These are phyloP conservation scores for Fraxinus baroniana DNA, from an alignment of 305 asterid species.

Conservation along the genomic window DNA sequence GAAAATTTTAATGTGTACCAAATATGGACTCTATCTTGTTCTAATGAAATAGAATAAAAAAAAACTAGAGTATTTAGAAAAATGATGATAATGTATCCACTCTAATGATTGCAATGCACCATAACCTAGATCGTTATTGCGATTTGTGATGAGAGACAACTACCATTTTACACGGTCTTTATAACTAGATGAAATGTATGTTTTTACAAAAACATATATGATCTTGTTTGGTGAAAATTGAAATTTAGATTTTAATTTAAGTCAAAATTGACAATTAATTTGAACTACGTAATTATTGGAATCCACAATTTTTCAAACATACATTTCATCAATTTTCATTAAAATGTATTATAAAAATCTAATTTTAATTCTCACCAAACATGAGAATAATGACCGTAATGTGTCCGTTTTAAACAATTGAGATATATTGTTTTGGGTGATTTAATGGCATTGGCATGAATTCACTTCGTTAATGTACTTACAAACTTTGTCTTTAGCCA, in stretches of 20 bases:
- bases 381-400: background rate
- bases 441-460: background rate
- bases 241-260: too few relatives aligned
- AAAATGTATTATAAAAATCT: too few relatives aligned
- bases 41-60: too few relatives aligned
- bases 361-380: background rate
- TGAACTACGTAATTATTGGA: too few relatives aligned
- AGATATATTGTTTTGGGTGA: background rate
- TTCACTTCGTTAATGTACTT: background rate
- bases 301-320: background rate
- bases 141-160: too few relatives aligned
- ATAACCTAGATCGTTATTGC: too few relatives aligned
- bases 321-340: too few relatives aligned
- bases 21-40: too few relatives aligned
- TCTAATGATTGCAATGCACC: background rate
- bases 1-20: too few relatives aligned
- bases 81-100: background rate
- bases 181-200: background rate
- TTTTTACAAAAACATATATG: too few relatives aligned
- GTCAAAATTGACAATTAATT: too few relatives aligned
- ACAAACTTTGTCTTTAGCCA: background rate
- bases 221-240: too few relatives aligned
- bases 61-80: background rate
- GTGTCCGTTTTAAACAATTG: background rate
- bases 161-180: background rate